phyloP scores from a whole-genome alignment of 73 alveolate genomes.

The Blepharisma japonicum region DNA sequence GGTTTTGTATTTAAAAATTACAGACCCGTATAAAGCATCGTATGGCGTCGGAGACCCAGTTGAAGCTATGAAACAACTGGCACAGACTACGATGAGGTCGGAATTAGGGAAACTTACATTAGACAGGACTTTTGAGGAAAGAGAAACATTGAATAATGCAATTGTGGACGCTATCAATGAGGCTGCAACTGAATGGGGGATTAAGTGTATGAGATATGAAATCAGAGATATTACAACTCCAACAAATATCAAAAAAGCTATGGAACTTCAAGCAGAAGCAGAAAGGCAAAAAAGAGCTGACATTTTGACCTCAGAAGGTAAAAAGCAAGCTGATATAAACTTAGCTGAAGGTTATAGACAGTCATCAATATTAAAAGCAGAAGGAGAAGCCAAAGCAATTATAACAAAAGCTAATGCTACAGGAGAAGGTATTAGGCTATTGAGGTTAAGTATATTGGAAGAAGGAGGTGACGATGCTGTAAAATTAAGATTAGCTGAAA shows the following conservation, averaged over 20 bases:
- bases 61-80: constrained; percentile 78
- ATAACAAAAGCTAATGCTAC: constrained; percentile 65
- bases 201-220: constrained; percentile 76
- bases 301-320: constrained; percentile 78
- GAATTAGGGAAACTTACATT: constrained; percentile 82
- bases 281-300: constrained; percentile 81
- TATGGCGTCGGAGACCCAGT: constrained; percentile 71
- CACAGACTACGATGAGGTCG: constrained; percentile 90
- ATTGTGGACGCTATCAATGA: constrained; percentile 65
- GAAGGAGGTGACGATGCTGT: constrained; percentile 70
- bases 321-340: constrained; percentile 58
- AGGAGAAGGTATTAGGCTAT: constrained; percentile 48
- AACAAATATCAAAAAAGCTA: constrained; percentile 64
- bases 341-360: constrained; percentile 68
- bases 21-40: constrained; percentile 85
- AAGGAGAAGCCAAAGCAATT: constrained; percentile 58
- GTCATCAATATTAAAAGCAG: constrained; percentile 69
- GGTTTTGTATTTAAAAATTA: constrained; percentile 77
- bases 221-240: constrained; percentile 83
- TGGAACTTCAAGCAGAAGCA: constrained; percentile 83
- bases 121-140: constrained; percentile 69
- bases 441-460: constrained; percentile 39
- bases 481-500: constrained; percentile 56
- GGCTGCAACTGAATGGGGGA: constrained; percentile 83
- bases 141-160: constrained; percentile 69